These are phyloP conservation scores for Cercospora beticola DNA, from an alignment of 2,329 filamentous ascomycete species.

Conservation along the genomic window DNA sequence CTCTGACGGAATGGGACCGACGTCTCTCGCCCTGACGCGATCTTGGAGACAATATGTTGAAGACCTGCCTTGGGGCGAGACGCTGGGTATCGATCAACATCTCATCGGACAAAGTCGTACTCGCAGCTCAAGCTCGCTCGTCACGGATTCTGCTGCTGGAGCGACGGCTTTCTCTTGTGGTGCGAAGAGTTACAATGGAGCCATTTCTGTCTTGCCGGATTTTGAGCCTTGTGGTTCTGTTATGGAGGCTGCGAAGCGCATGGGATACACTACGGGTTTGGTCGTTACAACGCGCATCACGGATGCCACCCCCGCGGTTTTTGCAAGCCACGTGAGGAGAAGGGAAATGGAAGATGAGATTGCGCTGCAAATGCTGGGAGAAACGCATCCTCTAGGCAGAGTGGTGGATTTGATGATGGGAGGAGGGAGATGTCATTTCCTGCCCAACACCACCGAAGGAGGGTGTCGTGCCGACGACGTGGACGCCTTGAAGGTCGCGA, in stretches of 20 bases:
- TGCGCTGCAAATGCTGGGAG: slow-evolving; percentile 84
- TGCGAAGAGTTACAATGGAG: slow-evolving; percentile 92
- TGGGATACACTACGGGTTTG: slow-evolving; percentile 87
- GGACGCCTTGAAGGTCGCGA: slow-evolving; percentile 72
- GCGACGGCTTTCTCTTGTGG: slow-evolving; percentile 95
- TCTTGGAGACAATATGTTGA: slow-evolving; percentile 79
- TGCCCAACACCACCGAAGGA: slow-evolving; percentile 76
- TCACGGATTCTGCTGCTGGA: slow-evolving; percentile 95
- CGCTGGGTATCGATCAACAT: slow-evolving; percentile 79
- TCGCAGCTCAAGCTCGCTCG: slow-evolving; percentile 75
- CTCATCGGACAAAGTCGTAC: slow-evolving; percentile 89
- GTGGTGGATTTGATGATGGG: slow-evolving; percentile 91
- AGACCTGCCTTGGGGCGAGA: slow-evolving; percentile 70
- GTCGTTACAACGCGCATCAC: slow-evolving; percentile 95
- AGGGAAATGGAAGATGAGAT: slow-evolving; percentile 85
- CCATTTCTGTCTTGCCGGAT: slow-evolving; percentile 85
- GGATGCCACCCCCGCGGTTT: slow-evolving; percentile 94
- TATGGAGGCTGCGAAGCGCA: slow-evolving; percentile 87
- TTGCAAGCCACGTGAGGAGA: slow-evolving; percentile 80
- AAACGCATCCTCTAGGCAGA: slow-evolving; percentile 76
- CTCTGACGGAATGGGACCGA: slow-evolving; percentile 96
- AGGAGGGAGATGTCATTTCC: slow-evolving; percentile 88
- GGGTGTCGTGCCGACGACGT: slow-evolving; percentile 78
- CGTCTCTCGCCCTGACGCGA: slow-evolving; percentile 81
- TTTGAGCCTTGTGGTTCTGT: slow-evolving; percentile 85